phyloP scores from a whole-genome alignment of 208 protist genomes.

The Crithidia brevicula region DNA sequence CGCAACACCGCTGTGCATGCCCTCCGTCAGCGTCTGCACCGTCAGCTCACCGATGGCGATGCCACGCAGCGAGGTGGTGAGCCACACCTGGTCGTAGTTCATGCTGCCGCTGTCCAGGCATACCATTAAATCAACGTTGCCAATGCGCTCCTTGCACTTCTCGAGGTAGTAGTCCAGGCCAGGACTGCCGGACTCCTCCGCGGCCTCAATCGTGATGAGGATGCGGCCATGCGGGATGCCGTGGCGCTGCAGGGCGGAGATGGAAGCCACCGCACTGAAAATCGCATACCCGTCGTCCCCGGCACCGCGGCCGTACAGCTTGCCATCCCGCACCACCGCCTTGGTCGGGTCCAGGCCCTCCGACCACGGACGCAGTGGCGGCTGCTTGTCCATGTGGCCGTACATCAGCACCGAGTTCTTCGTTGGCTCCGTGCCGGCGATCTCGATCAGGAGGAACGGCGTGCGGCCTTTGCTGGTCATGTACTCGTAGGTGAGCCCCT shows the following conservation, averaged over 20 bases:
- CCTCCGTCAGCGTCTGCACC: conserved; percentile 85
- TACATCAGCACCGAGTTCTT: conserved; percentile 93
- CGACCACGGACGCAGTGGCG: conserved; percentile 91
- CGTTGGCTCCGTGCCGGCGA: conserved; percentile 63
- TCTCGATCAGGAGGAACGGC: conserved; percentile 87
- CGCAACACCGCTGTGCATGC: conserved; percentile 92
- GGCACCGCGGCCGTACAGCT: conserved; percentile 92
- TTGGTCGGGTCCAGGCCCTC: conserved; percentile 90
- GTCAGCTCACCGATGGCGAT: conserved; percentile 80
- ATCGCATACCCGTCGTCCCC: conserved; percentile 93
- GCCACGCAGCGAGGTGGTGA: conserved; percentile 94
- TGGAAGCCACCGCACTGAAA: conserved; percentile 70
- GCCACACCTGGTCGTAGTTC: conserved; percentile 96
- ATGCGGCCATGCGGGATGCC: conserved; percentile 82
- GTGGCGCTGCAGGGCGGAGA: conserved; percentile 81
- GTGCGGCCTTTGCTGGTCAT: conserved; percentile 75
- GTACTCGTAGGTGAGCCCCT: conserved; percentile 79
- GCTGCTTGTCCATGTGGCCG: conserved; percentile 98
- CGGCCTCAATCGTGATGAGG: conserved; percentile 89
- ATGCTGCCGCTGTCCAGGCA: conserved; percentile 94
- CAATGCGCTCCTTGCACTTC: conserved; percentile 60
- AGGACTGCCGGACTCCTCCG: conserved; percentile 90
- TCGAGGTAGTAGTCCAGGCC: conserved; percentile 90
- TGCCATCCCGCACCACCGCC: conserved; percentile 81
- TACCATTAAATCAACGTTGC: conserved; percentile 89